Percentiles rank a stretch among this genome's conserved stretches.
Conservation (phyloP, 805 yeast species). For the Blastobotrys robertii region DNA sequence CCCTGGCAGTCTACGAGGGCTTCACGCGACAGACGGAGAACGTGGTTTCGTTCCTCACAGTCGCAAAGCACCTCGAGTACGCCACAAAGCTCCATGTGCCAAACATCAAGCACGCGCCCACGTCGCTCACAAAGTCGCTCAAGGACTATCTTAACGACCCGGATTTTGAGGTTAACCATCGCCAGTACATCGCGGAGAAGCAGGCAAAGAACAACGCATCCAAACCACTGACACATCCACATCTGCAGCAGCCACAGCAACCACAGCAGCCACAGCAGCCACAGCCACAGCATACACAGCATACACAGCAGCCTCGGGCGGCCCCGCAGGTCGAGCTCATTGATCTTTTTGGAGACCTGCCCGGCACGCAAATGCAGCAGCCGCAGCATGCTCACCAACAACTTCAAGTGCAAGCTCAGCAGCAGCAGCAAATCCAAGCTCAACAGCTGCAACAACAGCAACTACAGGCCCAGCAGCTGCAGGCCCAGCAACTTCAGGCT, state of each 20-base stretch:
- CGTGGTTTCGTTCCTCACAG: conserved; percentile 78
- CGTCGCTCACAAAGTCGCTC: conserved; percentile 75
- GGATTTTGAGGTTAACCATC: conserved; percentile 67
- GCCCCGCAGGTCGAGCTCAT: conserved; percentile 72
- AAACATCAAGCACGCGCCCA: conserved; percentile 94
- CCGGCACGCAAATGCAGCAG: conserved; percentile 8
- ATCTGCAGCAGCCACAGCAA: conserved; percentile 1
- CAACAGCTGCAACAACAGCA: conserved; percentile 11
- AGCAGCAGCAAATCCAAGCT: conserved; percentile 14
- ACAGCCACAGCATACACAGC: conserved; percentile 1
- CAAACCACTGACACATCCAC: neutral
- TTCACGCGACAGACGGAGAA: conserved; percentile 80
- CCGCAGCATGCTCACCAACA: conserved; percentile 7
- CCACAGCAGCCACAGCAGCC: neutral
- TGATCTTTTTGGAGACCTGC: conserved; percentile 54
- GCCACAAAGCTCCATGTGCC: conserved; percentile 89
- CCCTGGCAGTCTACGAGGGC: conserved; percentile 70
- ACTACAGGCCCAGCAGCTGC: conserved; percentile 18
- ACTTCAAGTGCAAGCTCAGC: conserved; percentile 8
- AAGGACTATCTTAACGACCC: conserved; percentile 87
- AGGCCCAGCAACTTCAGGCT: conserved; percentile 11
- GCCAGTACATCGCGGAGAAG: conserved; percentile 67
- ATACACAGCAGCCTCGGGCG: conserved; percentile 6
- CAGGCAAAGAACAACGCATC: conserved; percentile 28
- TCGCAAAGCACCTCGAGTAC: conserved; percentile 81